phyloP scores from a whole-genome alignment of 2,329 filamentous ascomycete species.

The Alternaria brassicicola region DNA sequence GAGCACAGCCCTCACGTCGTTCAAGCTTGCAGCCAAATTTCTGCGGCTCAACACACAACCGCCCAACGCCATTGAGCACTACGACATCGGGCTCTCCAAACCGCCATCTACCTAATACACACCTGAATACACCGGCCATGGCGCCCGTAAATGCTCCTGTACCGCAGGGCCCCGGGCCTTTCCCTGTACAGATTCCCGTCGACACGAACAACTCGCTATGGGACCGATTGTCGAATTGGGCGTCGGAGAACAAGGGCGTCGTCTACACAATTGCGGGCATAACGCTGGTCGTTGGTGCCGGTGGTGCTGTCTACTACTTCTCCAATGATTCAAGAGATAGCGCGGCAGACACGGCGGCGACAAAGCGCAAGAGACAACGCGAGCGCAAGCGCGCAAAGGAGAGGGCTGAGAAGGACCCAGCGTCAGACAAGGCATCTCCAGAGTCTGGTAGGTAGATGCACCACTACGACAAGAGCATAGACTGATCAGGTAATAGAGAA shows the following conservation, averaged over 20 bases:
- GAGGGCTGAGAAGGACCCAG: slow-evolving; percentile 58
- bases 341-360: slow-evolving; percentile 37
- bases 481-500: slow-evolving; percentile 44
- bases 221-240: slow-evolving; percentile 91
- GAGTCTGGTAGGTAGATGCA: slow-evolving; percentile 39
- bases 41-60: slow-evolving; percentile 21
- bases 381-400: slow-evolving; percentile 88
- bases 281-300: slow-evolving; percentile 87
- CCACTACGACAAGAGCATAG: background rate
- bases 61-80: slow-evolving; percentile 24
- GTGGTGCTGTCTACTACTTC: slow-evolving; percentile 92
- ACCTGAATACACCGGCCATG: slow-evolving; percentile 28
- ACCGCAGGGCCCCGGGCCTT: slow-evolving; percentile 42
- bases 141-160: slow-evolving; percentile 37
- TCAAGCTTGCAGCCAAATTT: slow-evolving; percentile 18
- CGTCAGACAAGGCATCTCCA: slow-evolving; percentile 40
- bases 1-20: slow-evolving; percentile 6
- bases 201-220: slow-evolving; percentile 69
- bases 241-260: slow-evolving; percentile 90
- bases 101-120: slow-evolving; percentile 11
- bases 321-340: slow-evolving; percentile 56
- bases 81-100: background rate
- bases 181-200: slow-evolving; percentile 45
- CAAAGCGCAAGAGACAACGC: slow-evolving; percentile 84
- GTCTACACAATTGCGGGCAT: slow-evolving; percentile 97